Evolutionary conservation across 2,329 filamentous ascomycete species (phyloP).

Genomic region (Whalleya microplaca): DNA sequence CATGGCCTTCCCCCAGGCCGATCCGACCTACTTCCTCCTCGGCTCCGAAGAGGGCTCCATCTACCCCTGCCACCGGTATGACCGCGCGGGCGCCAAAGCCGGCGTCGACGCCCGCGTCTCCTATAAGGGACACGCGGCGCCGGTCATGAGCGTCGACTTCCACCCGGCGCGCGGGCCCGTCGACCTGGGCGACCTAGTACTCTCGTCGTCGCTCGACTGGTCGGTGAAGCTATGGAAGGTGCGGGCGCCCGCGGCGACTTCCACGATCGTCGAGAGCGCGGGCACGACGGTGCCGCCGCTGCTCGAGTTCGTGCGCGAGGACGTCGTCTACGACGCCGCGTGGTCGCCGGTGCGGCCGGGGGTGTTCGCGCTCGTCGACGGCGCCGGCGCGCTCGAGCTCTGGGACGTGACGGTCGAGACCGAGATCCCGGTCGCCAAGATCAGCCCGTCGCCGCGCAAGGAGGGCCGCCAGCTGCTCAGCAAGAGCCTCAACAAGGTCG

Average conservation of each 20-base stretch:
- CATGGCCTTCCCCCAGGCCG: slow-evolving; percentile 91
- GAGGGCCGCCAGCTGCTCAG: slow-evolving; percentile 72
- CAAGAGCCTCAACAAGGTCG: slow-evolving; percentile 89
- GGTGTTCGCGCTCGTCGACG: slow-evolving; percentile 93
- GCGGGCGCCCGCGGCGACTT: slow-evolving; percentile 75
- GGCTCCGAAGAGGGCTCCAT: slow-evolving; percentile 97
- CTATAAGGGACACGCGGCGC: slow-evolving; percentile 89
- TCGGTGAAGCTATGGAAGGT: slow-evolving; percentile 97
- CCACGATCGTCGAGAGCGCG: slow-evolving; percentile 54
- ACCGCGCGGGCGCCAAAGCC: slow-evolving; percentile 94
- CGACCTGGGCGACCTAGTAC: slow-evolving; percentile 89
- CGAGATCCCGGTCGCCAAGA: slow-evolving; percentile 85
- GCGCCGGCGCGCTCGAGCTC: slow-evolving; percentile 86
- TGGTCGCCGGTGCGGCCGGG: slow-evolving; percentile 96
- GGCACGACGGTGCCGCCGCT: slow-evolving; percentile 69
- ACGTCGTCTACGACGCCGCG: slow-evolving; percentile 92
- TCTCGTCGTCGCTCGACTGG: slow-evolving; percentile 95
- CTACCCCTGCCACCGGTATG: slow-evolving; percentile 95
- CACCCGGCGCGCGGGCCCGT: slow-evolving; percentile 91
- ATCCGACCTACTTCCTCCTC: slow-evolving; percentile 96
- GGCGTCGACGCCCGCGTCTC: slow-evolving; percentile 87
- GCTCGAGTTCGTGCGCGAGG: slow-evolving; percentile 89
- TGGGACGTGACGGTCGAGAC: slow-evolving; percentile 95
- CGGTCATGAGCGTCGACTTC: slow-evolving; percentile 95
- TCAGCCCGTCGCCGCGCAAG: slow-evolving; percentile 68